Base-by-base conservation (phyloP, 345 rosid genomes). In the Hirschfeldia incana region DNA sequence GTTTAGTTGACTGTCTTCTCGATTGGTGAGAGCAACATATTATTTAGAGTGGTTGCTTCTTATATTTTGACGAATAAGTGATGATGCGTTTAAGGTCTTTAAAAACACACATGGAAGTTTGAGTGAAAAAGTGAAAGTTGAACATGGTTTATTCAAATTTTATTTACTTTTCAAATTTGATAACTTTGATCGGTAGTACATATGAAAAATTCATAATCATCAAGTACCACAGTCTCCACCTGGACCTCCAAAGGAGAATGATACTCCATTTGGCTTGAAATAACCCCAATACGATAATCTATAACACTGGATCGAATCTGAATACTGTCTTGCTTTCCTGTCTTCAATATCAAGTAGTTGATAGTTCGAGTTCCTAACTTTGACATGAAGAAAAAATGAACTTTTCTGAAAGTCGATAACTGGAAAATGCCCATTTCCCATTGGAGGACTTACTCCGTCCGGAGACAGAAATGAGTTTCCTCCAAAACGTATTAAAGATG, bases 181-280 rank as follows among this genome's bases (percentile, higher is more conserved):
- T 70, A 55, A 2, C 1, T 1, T 33, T 55, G 29, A 10, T 34
- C 3, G 46, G 1, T 69, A 53, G 13, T 42, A 42, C 73, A 57
- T 57, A 57, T 5, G 36, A 33, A 70, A 16, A 10, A 51, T 30
- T 16, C 2, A 69, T 33, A 2, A 55, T 12, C 37, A 63, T 74
- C 28, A 74, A 65, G n/a, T 4, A 65, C 71, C 77, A 74, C 77
- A 74, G 5, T 49, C 28, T 33, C 55, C 77, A 74, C 77, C 64
- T 1, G 55, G 72, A 33, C 78, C 78, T 74, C 78, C 78, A 33
- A 51, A 51, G 58, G 58, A 51, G 58, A 65, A 74, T 5, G 28
- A 29, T 74, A 27, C 63, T 13, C 64, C 77, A 21, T 21, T 74
- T 9, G 1, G 0, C 6, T 65, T 74, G 28, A 0, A 2, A 6